phyloP scores from a whole-genome alignment of 2,329 filamentous ascomycete species.

The Nothopassalora personata region DNA sequence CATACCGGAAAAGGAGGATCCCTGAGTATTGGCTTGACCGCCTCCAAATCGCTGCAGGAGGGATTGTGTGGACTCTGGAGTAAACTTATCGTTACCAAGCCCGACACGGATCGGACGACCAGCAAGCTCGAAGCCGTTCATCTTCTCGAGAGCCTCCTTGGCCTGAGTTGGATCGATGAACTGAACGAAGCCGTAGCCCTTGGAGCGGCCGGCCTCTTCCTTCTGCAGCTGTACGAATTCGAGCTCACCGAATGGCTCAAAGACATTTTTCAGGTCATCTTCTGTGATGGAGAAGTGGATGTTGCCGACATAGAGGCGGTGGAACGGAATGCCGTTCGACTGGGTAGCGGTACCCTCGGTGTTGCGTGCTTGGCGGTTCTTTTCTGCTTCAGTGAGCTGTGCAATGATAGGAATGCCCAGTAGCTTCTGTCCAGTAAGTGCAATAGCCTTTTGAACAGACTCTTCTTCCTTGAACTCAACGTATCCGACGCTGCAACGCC shows the following conservation, averaged over 20 bases:
- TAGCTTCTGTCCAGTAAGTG: conserved; percentile 97
- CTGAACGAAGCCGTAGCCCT: conserved; percentile 97
- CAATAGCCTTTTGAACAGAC: conserved; percentile 84
- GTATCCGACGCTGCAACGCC: conserved; percentile 74
- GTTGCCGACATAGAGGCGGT: conserved; percentile 97
- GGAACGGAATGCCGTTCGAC: conserved; percentile 85
- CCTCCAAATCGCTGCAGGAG: conserved; percentile 81
- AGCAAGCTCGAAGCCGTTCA: conserved; percentile 98
- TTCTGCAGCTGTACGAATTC: conserved; percentile 98
- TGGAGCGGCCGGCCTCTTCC: conserved; percentile 82
- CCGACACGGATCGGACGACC: conserved; percentile 96
- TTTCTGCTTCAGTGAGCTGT: conserved; percentile 96
- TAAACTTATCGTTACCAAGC: conserved; percentile 99
- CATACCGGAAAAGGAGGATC: conserved; percentile 80
- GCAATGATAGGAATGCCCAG: conserved; percentile 98
- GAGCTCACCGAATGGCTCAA: conserved; percentile 94
- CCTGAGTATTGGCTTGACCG: conserved; percentile 42
- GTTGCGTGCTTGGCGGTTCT: conserved; percentile 92
- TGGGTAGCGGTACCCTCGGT: conserved; percentile 63
- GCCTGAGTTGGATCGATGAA: conserved; percentile 72
- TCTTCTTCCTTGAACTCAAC: conserved; percentile 98
- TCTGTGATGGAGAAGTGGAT: conserved; percentile 99
- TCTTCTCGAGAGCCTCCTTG: conserved; percentile 92
- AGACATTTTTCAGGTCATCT: conserved; percentile 89
- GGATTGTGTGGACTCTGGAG: conserved; percentile 89